These are phyloP conservation scores for Simmondsia chinensis DNA, from an alignment of 148 eudicot genomes.

Conservation along the genomic window DNA sequence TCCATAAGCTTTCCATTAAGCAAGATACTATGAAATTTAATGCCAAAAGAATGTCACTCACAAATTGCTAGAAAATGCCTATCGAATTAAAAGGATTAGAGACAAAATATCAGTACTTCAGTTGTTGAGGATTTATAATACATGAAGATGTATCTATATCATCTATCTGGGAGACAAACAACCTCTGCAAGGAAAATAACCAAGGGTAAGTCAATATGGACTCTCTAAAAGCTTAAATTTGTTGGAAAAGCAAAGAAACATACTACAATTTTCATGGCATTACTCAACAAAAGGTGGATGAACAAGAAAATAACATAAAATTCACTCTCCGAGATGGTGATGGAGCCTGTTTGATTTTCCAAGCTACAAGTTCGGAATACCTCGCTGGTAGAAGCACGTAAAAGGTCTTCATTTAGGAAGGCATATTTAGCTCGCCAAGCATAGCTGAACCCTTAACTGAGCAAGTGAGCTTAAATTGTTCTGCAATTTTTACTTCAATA, in stretches of 20 bases:
- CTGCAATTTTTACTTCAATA: no score
- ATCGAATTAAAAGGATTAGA: not conserved
- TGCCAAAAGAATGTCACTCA: slow-evolving; percentile 10
- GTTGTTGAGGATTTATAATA: slow-evolving; percentile 56
- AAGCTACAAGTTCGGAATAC: no score
- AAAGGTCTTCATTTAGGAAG: no score
- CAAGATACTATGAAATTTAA: slow-evolving; percentile 49
- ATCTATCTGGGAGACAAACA: slow-evolving; percentile 67
- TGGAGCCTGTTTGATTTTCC: no score
- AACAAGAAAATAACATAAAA: not conserved
- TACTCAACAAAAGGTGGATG: no score
- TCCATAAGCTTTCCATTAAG: slow-evolving; percentile 77
- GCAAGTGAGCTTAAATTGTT: no score
- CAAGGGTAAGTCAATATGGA: not conserved
- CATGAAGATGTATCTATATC: slow-evolving; percentile 71
- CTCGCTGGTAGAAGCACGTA: no score
- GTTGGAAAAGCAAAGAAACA: no score
- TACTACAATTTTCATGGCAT: no score
- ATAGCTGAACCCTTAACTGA: no score
- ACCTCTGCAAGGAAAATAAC: slow-evolving; percentile 35
- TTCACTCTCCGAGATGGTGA: no score
- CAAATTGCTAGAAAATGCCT: not conserved
- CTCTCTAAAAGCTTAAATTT: not conserved
- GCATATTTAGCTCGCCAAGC: no score
- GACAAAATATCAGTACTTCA: slow-evolving; percentile 44